phyloP scores from a whole-genome alignment of 1,284 basidiomycete genomes.

The Sanghuangporus sanghuang region DNA sequence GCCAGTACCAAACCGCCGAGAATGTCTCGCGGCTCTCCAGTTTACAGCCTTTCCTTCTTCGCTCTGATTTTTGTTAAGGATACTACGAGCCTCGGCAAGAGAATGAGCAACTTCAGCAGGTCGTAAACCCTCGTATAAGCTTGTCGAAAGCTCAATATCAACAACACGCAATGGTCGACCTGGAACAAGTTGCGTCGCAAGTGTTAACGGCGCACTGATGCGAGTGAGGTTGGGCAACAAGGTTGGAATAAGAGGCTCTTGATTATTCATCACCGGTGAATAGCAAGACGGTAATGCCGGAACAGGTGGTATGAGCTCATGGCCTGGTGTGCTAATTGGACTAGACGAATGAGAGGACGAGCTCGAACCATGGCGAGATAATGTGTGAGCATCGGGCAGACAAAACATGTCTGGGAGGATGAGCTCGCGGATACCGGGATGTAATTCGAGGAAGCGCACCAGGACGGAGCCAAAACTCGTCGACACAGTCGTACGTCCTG shows the following conservation, averaged over 20 bases:
- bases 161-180: conserved; percentile 10
- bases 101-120: conserved; percentile 8
- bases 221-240: conserved; percentile 8
- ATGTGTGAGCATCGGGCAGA: conserved; percentile 7
- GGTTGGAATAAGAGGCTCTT: background rate
- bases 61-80: background rate
- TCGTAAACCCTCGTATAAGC: conserved; percentile 13
- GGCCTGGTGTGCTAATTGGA: background rate
- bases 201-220: conserved; percentile 10
- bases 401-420: conserved; percentile 17
- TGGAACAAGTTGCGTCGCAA: conserved; percentile 14
- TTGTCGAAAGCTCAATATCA: conserved; percentile 14
- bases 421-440: conserved; percentile 8
- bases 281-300: conserved; percentile 5
- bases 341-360: conserved; percentile 2
- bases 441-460: conserved; percentile 11
- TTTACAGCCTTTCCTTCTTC: background rate
- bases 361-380: background rate
- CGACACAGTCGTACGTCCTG: conserved; percentile 13
- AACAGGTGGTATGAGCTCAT: conserved; percentile 8
- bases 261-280: background rate
- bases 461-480: conserved; percentile 10
- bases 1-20: background rate
- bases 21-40: background rate
- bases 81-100: background rate